A percentile compares a stretch with the other conserved stretches of the same genome.
phyloP scores from a whole-genome alignment of 75 land plant genomes.

The Adiantum capillusveneris region DNA sequence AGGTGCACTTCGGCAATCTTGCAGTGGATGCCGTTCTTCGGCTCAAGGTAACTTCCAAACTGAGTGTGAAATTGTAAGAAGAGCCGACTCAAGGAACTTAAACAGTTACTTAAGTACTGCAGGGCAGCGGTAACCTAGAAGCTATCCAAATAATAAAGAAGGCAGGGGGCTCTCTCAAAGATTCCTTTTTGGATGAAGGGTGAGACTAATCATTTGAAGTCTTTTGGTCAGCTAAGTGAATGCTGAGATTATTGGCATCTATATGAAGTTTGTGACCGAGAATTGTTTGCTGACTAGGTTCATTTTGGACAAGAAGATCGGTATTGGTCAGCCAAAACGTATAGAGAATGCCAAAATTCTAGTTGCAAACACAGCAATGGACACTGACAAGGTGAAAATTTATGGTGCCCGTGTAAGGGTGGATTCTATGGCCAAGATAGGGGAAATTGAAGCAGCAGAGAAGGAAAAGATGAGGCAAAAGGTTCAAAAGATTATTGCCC shows the following conservation, averaged over 20 bases:
- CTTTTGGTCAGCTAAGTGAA: not conserved
- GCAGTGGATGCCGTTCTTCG: constrained; percentile 92
- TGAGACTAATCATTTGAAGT: constrained; percentile 10
- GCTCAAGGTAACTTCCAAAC: constrained; percentile 48
- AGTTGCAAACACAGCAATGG: constrained; percentile 99
- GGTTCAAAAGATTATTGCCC: constrained; percentile 80
- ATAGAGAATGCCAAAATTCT: constrained; percentile 95
- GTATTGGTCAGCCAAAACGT: constrained; percentile 93
- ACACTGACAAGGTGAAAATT: constrained; percentile 95
- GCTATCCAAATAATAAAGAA: constrained; percentile 95
- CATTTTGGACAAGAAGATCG: constrained; percentile 96
- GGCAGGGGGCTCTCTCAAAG: constrained; percentile 85
- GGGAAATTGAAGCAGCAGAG: constrained; percentile 86
- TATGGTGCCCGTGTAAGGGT: constrained; percentile 98
- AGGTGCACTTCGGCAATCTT: constrained; percentile 80
- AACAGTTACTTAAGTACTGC: not conserved
- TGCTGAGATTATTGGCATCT: constrained; percentile 1
- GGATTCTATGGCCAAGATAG: constrained; percentile 94
- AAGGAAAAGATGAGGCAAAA: constrained; percentile 89
- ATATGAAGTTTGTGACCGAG: no score
- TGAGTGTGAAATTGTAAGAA: no score
- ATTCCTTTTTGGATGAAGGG: constrained; percentile 98
- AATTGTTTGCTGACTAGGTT: constrained; percentile 72
- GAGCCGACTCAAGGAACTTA: not conserved
- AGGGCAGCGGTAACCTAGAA: constrained; percentile 95